Conservation (phyloP, 75 land plant species). For the Selaginella tamariscina region DNA sequence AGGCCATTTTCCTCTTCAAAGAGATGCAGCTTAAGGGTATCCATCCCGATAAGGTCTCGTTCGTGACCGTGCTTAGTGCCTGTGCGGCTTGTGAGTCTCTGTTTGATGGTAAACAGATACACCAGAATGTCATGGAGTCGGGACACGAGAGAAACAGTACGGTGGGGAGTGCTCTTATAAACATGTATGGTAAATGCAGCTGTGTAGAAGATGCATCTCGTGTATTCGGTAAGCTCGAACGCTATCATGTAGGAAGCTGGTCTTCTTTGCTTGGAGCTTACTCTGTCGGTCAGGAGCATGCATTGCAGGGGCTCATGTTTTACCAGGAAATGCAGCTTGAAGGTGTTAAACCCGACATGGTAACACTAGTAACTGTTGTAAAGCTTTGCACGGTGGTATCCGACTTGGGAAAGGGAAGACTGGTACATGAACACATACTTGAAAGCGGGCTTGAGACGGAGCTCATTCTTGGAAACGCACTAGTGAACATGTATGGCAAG, state of each 20-base stretch:
- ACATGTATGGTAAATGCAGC: not conserved
- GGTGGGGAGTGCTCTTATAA: not conserved
- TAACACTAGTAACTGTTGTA: slow-evolving; percentile 32
- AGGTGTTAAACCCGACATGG: slow-evolving; percentile 28
- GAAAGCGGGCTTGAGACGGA: slow-evolving; percentile 32
- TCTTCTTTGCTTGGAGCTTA: not conserved
- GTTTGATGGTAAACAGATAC: not conserved
- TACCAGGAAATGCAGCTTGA: slow-evolving; percentile 23
- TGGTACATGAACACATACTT: slow-evolving; percentile 34
- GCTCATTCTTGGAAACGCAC: slow-evolving; percentile 33
- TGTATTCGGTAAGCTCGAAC: not conserved
- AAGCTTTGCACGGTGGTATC: slow-evolving; percentile 30
- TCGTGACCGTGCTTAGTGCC: not conserved
- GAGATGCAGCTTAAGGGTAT: not conserved
- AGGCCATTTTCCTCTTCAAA: not conserved
- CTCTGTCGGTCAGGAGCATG: not conserved
- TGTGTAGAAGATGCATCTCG: not conserved
- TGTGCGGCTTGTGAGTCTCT: not conserved
- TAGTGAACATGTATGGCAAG: slow-evolving; percentile 47
- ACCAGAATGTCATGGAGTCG: not conserved
- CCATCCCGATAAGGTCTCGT: not conserved
- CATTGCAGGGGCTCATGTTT: not conserved
- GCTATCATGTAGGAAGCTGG: not conserved
- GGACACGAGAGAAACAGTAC: not conserved
- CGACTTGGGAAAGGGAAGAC: slow-evolving; percentile 21